Evolutionary conservation across 192 early-diverging fungal species (phyloP), one percentile per base, ranked within the genome.

Genomic region (Entomortierella chlamydospora): DNA sequence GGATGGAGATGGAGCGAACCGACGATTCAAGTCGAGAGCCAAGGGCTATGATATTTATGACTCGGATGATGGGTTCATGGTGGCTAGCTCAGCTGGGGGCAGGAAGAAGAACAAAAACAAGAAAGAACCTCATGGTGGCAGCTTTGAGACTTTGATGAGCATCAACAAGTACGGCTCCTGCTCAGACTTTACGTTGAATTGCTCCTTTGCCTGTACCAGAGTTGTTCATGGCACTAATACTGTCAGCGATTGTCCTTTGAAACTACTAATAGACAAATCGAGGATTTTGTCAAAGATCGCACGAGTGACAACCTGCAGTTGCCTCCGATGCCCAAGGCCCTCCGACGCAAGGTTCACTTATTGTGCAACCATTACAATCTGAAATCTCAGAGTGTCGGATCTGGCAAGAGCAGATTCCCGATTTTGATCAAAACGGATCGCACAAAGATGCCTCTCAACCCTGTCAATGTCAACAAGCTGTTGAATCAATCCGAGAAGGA

Each of bases 351-450:
- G 28, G 58, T 87, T 3, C 84, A 87, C 51, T 28, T 84, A 20
- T 52, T 87, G 25, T 82, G 83, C 29, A 82, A 71, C 25, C 73
- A 78, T 26, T 87, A 87, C 43, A 84, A 84, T 41, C 49, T 87
- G 9, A 79, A 70, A 56, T 85, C 83, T 2, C 73, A 81, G 43
- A 87, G 86, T 49, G 37, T 80, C 63, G 86, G 86, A 7, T 76
- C 83, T 18, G 82, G 84, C 65, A 70, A 64, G 23, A 65, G 72
- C 22, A 63, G 70, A 23, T 82, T 68, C 47, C 70, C 84, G 12
- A 60, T 83, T 28, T 54, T 86, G 61, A 82, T 81, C 49, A 87
- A 87, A 58, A 85, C 84, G 4, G 64, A 83, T 22, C 68, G 72
- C 15, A 84, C 84, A 10, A 68, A 60, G 30, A 73, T 85, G 56